Evolutionary conservation across 805 yeast genomes (phyloP).

Genomic region (Wickerhamomyces rabaulensis): DNA sequence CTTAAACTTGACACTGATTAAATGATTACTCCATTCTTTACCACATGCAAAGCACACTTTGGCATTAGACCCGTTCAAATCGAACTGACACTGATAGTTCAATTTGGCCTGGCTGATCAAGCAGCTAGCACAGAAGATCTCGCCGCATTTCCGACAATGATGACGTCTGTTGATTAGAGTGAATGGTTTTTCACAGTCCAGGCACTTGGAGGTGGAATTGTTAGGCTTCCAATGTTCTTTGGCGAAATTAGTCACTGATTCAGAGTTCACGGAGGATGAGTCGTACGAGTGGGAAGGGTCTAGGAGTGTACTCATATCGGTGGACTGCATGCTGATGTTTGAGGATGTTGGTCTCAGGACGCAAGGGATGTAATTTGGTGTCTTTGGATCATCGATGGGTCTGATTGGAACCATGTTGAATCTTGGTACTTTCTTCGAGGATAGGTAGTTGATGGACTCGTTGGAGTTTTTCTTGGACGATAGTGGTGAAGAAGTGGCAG

Average conservation of each 20-base stretch:
- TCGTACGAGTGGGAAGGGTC: neutral
- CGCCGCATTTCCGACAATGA: slow-evolving; percentile 73
- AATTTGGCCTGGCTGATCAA: slow-evolving; percentile 44
- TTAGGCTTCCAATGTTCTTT: slow-evolving; percentile 64
- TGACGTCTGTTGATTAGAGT: slow-evolving; percentile 63
- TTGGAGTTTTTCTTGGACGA: slow-evolving; percentile 20
- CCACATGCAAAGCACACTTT: slow-evolving; percentile 60
- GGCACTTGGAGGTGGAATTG: slow-evolving; percentile 47
- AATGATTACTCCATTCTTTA: slow-evolving; percentile 41
- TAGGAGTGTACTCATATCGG: neutral
- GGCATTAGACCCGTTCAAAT: slow-evolving; percentile 50
- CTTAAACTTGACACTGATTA: slow-evolving; percentile 10
- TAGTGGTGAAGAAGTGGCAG: slow-evolving; percentile 9
- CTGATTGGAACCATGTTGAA: slow-evolving; percentile 32
- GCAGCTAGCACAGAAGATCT: slow-evolving; percentile 59
- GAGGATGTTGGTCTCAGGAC: slow-evolving; percentile 46
- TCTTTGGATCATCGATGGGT: slow-evolving; percentile 64
- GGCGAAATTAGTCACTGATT: slow-evolving; percentile 16
- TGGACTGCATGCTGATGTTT: slow-evolving; percentile 5
- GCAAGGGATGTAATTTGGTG: slow-evolving; percentile 77
- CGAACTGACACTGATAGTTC: slow-evolving; percentile 34
- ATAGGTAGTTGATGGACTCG: slow-evolving; percentile 14
- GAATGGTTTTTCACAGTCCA: slow-evolving; percentile 55
- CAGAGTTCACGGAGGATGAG: neutral
- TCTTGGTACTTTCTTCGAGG: slow-evolving; percentile 13